Percentiles rank a stretch among this genome's conserved stretches.
Evolutionary conservation across 768 basidiomycete species (phyloP).

Genomic region (Mycena rebaudengoi): DNA sequence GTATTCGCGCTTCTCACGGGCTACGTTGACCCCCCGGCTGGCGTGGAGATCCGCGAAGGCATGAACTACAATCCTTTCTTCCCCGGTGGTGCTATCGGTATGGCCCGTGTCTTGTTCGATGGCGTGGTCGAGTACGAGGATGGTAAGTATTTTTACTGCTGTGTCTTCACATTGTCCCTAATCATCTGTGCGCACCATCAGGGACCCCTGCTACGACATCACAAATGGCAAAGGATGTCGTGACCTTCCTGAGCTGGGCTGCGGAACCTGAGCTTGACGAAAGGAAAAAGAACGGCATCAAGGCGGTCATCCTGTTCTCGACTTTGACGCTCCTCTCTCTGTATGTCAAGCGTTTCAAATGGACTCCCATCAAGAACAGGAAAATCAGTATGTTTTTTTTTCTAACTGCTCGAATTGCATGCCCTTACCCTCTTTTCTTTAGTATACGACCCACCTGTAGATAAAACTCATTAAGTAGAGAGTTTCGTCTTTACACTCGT

Average conservation of each 20-base stretch:
- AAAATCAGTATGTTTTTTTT: slow-evolving; percentile 75
- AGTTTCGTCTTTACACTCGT: slow-evolving; percentile 20
- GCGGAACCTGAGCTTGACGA: slow-evolving; percentile 98
- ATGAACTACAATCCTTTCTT: slow-evolving; percentile 99
- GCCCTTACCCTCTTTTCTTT: slow-evolving; percentile 18
- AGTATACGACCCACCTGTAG: slow-evolving; percentile 72
- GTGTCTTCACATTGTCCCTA: not conserved
- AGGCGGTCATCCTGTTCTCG: slow-evolving; percentile 94
- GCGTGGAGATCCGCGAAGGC: slow-evolving; percentile 93
- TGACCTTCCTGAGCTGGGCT: slow-evolving; percentile 95
- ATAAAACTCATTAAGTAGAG: slow-evolving; percentile 60
- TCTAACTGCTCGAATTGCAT: not conserved
- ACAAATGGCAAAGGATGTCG: slow-evolving; percentile 99
- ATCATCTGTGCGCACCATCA: slow-evolving; percentile 41
- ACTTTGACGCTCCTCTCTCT: slow-evolving; percentile 80
- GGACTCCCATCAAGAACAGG: slow-evolving; percentile 90
- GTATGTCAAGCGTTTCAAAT: slow-evolving; percentile 97
- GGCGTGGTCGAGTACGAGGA: slow-evolving; percentile 97
- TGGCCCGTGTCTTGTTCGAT: slow-evolving; percentile 97
- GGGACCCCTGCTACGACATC: slow-evolving; percentile 96
- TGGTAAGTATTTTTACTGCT: slow-evolving; percentile 59
- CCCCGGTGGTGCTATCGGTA: slow-evolving; percentile 98
- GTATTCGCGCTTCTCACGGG: slow-evolving; percentile 97
- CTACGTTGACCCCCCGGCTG: slow-evolving; percentile 95
- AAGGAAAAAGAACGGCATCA: slow-evolving; percentile 95